Conservation (phyloP, 164 flowering plant genomes). For the Chimonanthus praecox region DNA sequence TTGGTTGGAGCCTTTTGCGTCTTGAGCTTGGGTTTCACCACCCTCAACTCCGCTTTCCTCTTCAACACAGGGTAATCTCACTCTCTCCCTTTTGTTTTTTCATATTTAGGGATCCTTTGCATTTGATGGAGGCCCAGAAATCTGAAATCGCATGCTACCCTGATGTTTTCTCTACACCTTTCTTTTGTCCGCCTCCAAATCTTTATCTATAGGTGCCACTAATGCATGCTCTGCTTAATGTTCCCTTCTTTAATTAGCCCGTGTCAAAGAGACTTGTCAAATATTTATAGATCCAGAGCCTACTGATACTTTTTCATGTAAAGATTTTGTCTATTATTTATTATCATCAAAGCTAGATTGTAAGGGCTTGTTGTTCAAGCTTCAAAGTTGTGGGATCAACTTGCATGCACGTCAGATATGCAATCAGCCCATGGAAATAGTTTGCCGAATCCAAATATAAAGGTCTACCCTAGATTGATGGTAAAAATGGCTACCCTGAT, state of each 20-base stretch:
- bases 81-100: neutral
- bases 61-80: neutral
- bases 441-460: neutral
- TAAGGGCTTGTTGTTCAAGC: neutral
- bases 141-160: neutral
- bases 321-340: too few relatives aligned
- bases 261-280: too few relatives aligned
- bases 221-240: too few relatives aligned
- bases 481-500: neutral
- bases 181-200: neutral
- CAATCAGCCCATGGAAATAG: neutral
- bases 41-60: conserved; percentile 2
- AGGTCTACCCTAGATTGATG: neutral
- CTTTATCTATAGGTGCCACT: neutral
- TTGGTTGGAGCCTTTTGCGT: neutral
- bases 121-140: neutral
- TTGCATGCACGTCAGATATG: neutral
- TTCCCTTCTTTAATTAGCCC: too few relatives aligned
- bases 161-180: neutral
- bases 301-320: too few relatives aligned
- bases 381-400: neutral
- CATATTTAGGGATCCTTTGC: neutral
- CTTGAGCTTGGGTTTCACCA: neutral
- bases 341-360: too few relatives aligned
- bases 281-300: too few relatives aligned